Conservation (phyloP, 2,329 filamentous ascomycete genomes). For the Juglanconis oblonga region DNA sequence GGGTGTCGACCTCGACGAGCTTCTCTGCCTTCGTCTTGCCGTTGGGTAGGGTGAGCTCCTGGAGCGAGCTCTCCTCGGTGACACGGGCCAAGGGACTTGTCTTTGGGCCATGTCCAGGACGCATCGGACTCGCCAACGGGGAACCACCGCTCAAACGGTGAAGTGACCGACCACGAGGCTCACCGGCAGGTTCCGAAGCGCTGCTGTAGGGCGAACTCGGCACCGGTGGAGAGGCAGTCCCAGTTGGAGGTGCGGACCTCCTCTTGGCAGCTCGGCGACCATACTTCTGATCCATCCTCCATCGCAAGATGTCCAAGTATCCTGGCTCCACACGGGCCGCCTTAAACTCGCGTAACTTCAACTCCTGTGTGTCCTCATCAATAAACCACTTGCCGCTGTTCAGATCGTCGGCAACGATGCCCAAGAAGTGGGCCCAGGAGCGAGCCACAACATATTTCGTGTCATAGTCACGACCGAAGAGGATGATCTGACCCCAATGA, state of each 20-base stretch:
- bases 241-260: constrained; percentile 45
- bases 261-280: constrained; percentile 62
- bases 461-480: constrained; percentile 96
- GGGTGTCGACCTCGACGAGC: constrained; percentile 56
- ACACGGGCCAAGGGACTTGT: constrained; percentile 72
- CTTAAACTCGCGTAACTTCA: constrained; percentile 92
- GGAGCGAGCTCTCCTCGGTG: constrained; percentile 60
- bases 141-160: constrained; percentile 66
- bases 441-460: constrained; percentile 95
- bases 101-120: constrained; percentile 59
- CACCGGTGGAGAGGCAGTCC: constrained; percentile 42
- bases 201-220: constrained; percentile 63
- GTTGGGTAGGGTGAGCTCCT: constrained; percentile 32
- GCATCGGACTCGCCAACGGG: constrained; percentile 62
- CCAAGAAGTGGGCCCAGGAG: constrained; percentile 87
- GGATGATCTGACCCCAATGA: constrained; percentile 93
- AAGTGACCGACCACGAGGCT: constrained; percentile 67
- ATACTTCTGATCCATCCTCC: constrained; percentile 94
- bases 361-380: constrained; percentile 86
- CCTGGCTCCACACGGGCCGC: constrained; percentile 82
- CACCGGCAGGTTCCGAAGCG: constrained; percentile 56
- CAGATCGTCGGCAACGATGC: constrained; percentile 84
- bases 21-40: constrained; percentile 43
- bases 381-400: constrained; percentile 86
- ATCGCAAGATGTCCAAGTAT: constrained; percentile 92